These are phyloP conservation scores for Mortierella polycephala DNA, from an alignment of 371 early-diverging fungal genomes.

Conservation along the genomic window DNA sequence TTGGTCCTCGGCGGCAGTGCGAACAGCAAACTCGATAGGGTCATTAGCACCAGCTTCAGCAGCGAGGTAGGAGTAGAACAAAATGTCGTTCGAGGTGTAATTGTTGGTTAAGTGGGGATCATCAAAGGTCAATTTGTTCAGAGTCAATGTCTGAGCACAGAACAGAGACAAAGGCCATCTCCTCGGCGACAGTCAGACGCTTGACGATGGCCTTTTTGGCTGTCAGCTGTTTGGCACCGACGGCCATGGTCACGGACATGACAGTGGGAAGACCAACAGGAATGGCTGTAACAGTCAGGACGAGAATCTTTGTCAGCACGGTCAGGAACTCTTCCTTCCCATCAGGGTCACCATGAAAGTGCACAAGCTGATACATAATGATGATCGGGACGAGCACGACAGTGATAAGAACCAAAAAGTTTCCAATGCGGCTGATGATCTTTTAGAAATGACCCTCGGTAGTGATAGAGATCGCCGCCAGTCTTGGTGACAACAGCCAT, in stretches of 20 bases:
- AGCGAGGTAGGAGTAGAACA: slow-evolving; percentile 85
- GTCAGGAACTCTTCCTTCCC: slow-evolving; percentile 59
- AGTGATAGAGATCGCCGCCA: slow-evolving; percentile 83
- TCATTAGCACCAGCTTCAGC: slow-evolving; percentile 92
- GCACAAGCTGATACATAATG: slow-evolving; percentile 76
- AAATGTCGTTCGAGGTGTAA: slow-evolving; percentile 81
- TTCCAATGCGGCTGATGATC: slow-evolving; percentile 91
- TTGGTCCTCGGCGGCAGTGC: slow-evolving; percentile 78
- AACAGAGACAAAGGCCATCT: slow-evolving; percentile 91
- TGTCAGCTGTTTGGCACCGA: slow-evolving; percentile 95
- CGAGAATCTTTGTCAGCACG: slow-evolving; percentile 83
- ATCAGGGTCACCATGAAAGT: slow-evolving; percentile 25
- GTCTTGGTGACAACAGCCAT: slow-evolving; percentile 88
- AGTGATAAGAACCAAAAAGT: slow-evolving; percentile 88
- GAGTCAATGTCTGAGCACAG: slow-evolving; percentile 96
- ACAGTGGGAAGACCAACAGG: slow-evolving; percentile 98
- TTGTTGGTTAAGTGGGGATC: slow-evolving; percentile 83
- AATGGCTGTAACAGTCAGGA: slow-evolving; percentile 96
- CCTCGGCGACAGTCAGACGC: slow-evolving; percentile 93
- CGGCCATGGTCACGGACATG: slow-evolving; percentile 96
- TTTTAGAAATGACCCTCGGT: slow-evolving; percentile 91
- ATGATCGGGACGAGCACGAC: slow-evolving; percentile 84
- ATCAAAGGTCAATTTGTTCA: slow-evolving; percentile 92
- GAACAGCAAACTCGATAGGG: slow-evolving; percentile 91
- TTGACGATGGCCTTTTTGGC: slow-evolving; percentile 94